Evolutionary conservation across 805 yeast species (phyloP), one percentile per base, ranked within the genome.

Genomic region (Candida taoyuanica): DNA sequence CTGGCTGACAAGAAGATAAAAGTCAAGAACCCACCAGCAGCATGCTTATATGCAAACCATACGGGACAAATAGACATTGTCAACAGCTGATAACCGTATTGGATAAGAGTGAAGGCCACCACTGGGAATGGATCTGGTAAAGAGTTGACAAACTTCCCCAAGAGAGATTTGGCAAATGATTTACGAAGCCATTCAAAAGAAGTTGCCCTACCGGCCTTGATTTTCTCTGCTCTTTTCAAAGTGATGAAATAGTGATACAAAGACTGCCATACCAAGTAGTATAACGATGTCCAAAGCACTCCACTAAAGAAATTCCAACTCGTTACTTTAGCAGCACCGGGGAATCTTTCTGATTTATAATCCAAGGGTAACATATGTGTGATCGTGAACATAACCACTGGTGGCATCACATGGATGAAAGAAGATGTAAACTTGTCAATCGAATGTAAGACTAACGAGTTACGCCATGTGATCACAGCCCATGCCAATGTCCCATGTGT

Each of bases 391-490:
- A 88, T 72, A 3, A 89, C 81, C 16, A 81, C 74, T 0, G 96
- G 95, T 2, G 98, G 98, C 64, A 86, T 73, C 12, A 93, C 70
- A 56, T 91, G 98, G 46, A 91, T 91, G 52, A 87, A 84, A 3
- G 95, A 80, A 16, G 91, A 79, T 2, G 98, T 93, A 13, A 89
- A 86, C 60, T 91, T 91, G 48, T 91, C 98, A 43, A 91, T 74
- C 11, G 91, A 81, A 56, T 91, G 98, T 33, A 91, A 68, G 7
- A 91, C 98, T 39, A 91, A 68, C 6, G 96, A 88, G 59, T 91
- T 91, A 50, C 95, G 71, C 98, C 98, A 91, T 0, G 96, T 85
- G 31, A 91, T 79, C 17, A 91, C 96, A 0, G 97, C 97, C 73
- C 86, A 89, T 5, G 95, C 75, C 39, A 91, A 63, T 0, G 97